Base-by-base conservation (phyloP, 2,329 filamentous ascomycete species). In the Nannizziopsis arthrosporioides region DNA sequence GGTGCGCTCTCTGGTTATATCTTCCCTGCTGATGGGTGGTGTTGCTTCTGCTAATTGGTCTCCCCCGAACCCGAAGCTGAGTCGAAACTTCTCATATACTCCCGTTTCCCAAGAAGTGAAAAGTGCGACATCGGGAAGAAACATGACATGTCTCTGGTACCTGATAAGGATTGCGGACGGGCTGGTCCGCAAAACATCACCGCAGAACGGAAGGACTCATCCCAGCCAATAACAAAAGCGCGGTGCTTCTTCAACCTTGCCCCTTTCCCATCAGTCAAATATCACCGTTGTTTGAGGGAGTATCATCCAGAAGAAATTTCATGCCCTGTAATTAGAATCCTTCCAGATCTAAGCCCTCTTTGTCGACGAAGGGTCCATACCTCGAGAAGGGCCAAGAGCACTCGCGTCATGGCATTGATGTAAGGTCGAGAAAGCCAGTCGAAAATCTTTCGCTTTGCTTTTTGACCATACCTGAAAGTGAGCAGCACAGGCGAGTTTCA, bases 221-320 rank as follows among this genome's bases (percentile, higher is more conserved):
- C 40, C 12, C 27, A 32, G 18, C 40, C 40, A 42, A 42, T 42
- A 30, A 42, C 14, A 8, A 30, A 32, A 12, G 40, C 5, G 9
- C n/a, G 39, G 2, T n/a, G 30, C 17, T 22, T 40, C 40, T 40
- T 8, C 34, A 8, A 39, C 27, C 44, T 30, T 46, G 18, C 36
- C 27, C 30, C 37, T 11, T 14, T 46, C 15, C 39, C 8, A 17
- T 31, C 27, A 40, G 44, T 37, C 39, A 45, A 38, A 32, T 18
- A 22, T 47, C 44, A 47, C 44, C 44, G 40, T 14, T 47, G 44
- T 47, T 31, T 47, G 44, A 31, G 44, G 36, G 27, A 37, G 40
- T 42, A 19, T 43, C 41, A 40, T 15, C 38, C 12, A 40, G 36
- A 27, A 31, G 22, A 27, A 36, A 10, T 36, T 36, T 42, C 31